Percentiles rank a stretch among this genome's conserved stretches.
phyloP scores from a whole-genome alignment of 768 basidiomycete species.

The Podaxis sp. region DNA sequence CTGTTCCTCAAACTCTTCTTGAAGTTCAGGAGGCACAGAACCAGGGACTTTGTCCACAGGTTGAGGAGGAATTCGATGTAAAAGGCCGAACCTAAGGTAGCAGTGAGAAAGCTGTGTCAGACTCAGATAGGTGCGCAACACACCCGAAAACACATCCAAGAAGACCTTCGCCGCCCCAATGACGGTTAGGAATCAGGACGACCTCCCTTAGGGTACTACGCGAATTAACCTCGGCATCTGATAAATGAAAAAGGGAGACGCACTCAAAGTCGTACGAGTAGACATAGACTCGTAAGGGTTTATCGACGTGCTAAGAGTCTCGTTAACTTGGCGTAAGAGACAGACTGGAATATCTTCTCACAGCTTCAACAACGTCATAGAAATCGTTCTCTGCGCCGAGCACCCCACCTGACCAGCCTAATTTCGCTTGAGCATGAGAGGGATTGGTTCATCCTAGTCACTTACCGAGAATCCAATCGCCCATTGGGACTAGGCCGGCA shows the following conservation, averaged over 20 bases:
- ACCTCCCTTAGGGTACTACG: conserved; percentile 87
- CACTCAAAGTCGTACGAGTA: conserved; percentile 98
- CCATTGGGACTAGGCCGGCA: conserved; percentile 93
- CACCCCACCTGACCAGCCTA: conserved; percentile 95
- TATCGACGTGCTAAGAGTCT: conserved; percentile 77
- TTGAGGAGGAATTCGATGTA: conserved; percentile 90
- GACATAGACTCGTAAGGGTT: conserved; percentile 90
- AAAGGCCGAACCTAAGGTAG: conserved; percentile 70
- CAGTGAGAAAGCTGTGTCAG: conserved; percentile 7
- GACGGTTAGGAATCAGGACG: conserved; percentile 91
- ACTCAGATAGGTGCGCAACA: conserved; percentile 25
- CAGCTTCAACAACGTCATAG: conserved; percentile 92
- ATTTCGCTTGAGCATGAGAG: conserved; percentile 51
- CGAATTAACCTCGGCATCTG: conserved; percentile 10
- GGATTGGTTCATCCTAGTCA: not conserved
- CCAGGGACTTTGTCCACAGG: conserved; percentile 58
- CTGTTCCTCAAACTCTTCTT: conserved; percentile 59
- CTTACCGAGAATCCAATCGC: conserved; percentile 50
- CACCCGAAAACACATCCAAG: conserved; percentile 96
- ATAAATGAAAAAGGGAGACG: conserved; percentile 29
- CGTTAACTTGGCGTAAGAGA: not conserved
- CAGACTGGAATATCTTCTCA: conserved; percentile 36
- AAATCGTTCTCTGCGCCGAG: conserved; percentile 92
- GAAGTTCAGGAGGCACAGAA: conserved; percentile 55
- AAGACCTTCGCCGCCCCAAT: conserved; percentile 97